Conservation (phyloP, 108 stramenopile species). For the Nitzschia putrida region DNA sequence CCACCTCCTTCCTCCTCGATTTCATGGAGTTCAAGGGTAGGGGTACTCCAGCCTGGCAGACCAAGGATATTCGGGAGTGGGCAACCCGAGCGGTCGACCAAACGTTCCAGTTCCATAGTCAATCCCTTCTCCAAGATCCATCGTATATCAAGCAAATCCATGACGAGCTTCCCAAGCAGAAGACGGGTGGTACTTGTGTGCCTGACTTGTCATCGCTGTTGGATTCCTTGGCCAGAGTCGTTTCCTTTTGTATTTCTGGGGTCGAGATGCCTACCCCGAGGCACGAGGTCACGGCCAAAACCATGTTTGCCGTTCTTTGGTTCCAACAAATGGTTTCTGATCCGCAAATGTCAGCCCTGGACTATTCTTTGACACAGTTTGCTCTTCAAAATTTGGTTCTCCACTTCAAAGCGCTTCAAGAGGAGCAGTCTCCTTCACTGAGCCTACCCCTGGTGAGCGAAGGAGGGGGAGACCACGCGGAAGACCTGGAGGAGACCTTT, state of each 20-base stretch:
- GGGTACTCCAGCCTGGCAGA: not conserved
- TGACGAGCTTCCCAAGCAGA: not conserved
- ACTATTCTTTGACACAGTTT: constrained; percentile 19
- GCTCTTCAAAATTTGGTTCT: constrained; percentile 17
- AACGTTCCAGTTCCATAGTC: constrained; percentile 30
- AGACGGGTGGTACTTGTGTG: not conserved
- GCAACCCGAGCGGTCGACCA: constrained; percentile 29
- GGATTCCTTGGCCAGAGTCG: not conserved
- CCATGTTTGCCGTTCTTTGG: constrained; percentile 11
- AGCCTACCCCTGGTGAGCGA: not conserved
- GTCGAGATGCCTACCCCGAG: not conserved
- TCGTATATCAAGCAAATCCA: not conserved
- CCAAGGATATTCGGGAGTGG: constrained; percentile 45
- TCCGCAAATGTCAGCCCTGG: constrained; percentile 13
- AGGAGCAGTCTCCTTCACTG: constrained; percentile 3
- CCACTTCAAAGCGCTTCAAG: not conserved
- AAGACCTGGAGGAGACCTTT: constrained; percentile 4
- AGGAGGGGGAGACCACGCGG: not conserved
- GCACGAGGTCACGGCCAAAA: constrained; percentile 5
- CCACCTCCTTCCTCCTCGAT: no score
- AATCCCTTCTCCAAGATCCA: constrained; percentile 15
- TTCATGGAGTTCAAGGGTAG: not conserved
- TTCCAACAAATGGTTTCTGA: not conserved
- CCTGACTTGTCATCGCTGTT: constrained; percentile 5
- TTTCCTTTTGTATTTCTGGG: not conserved